These are phyloP conservation scores for Saturnispora sekii DNA, from an alignment of 805 yeast genomes.

Conservation along the genomic window DNA sequence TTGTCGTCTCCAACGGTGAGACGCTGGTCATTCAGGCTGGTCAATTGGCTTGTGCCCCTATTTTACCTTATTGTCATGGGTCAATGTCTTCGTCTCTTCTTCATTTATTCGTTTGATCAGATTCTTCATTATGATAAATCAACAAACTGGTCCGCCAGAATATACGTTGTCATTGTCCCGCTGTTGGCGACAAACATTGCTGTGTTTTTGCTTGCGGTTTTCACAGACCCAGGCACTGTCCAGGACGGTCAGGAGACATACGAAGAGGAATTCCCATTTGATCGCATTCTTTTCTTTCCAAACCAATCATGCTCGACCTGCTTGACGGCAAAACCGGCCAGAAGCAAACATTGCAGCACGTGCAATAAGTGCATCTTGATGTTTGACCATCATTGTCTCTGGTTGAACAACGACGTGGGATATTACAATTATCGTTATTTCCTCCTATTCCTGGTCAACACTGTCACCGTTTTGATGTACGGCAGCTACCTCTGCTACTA, in stretches of 20 bases:
- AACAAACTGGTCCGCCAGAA: conserved; percentile 8
- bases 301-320: conserved; percentile 40
- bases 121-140: conserved; percentile 9
- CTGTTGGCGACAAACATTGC: conserved; percentile 27
- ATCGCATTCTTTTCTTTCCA: conserved; percentile 34
- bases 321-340: conserved; percentile 57
- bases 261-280: conserved; percentile 24
- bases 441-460: conserved; percentile 30
- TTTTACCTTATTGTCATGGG: conserved; percentile 31
- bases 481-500: conserved; percentile 31
- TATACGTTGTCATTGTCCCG: conserved; percentile 22
- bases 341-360: conserved; percentile 65
- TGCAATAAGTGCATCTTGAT: conserved; percentile 56
- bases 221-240: conserved; percentile 35
- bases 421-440: conserved; percentile 43
- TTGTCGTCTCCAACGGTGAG: conserved; percentile 12
- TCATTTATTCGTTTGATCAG: conserved; percentile 16
- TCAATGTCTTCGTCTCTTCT: conserved; percentile 20
- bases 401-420: conserved; percentile 48
- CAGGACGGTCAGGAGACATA: conserved; percentile 4
- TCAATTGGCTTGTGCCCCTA: conserved; percentile 37
- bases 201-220: conserved; percentile 31
- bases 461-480: conserved; percentile 29
- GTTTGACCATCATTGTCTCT: conserved; percentile 57
- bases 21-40: conserved; percentile 9